A percentile compares a stretch with the other conserved stretches of the same genome.
Evolutionary conservation across 2,329 filamentous ascomycete genomes (phyloP).

Genomic region (Drechslera avenae): DNA sequence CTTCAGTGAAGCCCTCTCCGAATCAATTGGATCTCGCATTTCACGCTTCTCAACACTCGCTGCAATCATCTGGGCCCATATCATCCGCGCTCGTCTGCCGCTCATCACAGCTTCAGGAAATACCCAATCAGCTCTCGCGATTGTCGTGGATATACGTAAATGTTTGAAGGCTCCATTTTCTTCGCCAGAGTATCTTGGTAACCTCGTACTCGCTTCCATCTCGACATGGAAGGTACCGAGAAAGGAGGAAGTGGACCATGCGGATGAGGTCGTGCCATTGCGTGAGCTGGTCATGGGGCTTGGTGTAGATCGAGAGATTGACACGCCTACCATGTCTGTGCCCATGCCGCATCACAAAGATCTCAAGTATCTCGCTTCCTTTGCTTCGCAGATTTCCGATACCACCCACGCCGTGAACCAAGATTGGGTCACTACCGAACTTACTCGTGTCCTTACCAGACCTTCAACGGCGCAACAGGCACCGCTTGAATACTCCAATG

Average conservation of each 20-base stretch:
- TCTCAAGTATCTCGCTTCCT: too few relatives aligned
- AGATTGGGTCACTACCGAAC: background rate
- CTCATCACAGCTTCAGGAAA: background rate
- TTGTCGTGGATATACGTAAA: slow-evolving; percentile 5
- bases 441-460: background rate
- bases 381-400: too few relatives aligned
- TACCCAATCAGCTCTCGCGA: slow-evolving; percentile 4
- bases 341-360: too few relatives aligned
- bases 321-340: too few relatives aligned
- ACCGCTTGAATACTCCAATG: slow-evolving; percentile 15
- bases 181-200: slow-evolving; percentile 5
- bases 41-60: slow-evolving; percentile 1
- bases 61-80: slow-evolving; percentile 5
- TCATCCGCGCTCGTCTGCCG: slow-evolving; percentile 2
- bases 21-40: background rate
- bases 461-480: background rate
- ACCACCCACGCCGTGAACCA: background rate
- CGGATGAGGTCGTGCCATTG: background rate
- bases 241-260: background rate
- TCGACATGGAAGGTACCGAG: background rate
- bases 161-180: background rate
- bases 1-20: background rate
- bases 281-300: background rate
- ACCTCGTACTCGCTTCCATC: slow-evolving; percentile 1
- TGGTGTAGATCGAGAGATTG: too few relatives aligned